A percentile compares a stretch with the other conserved stretches of the same genome.
Conservation (phyloP, 2,329 filamentous ascomycete genomes). For the Raffaelea ambrosiae region DNA sequence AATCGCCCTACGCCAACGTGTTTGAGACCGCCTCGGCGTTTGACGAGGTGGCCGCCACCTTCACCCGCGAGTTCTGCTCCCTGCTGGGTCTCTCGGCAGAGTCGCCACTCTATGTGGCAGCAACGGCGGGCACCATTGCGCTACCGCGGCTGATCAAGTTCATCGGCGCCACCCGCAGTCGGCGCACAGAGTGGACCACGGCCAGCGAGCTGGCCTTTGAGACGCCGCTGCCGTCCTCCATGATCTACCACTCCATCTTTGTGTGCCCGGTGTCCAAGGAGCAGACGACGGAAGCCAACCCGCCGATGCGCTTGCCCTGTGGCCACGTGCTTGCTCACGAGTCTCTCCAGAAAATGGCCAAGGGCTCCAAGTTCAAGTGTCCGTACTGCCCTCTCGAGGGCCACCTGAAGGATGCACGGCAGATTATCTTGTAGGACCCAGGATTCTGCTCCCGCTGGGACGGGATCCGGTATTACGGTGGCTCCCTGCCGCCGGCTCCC, state of each 20-base stretch:
- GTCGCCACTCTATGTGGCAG: constrained; percentile 85
- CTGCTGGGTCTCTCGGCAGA: constrained; percentile 83
- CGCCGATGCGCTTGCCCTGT: constrained; percentile 93
- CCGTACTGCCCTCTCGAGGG: constrained; percentile 91
- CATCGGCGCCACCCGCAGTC: constrained; percentile 76
- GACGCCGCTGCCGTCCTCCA: constrained; percentile 48
- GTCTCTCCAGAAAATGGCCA: constrained; percentile 69
- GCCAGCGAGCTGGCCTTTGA: constrained; percentile 81
- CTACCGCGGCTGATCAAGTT: constrained; percentile 84
- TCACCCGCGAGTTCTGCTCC: constrained; percentile 91
- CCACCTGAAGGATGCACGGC: constrained; percentile 63
- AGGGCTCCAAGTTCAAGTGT: constrained; percentile 80
- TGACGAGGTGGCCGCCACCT: constrained; percentile 75
- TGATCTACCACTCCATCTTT: constrained; percentile 90
- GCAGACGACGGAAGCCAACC: constrained; percentile 86
- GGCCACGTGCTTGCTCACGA: constrained; percentile 90
- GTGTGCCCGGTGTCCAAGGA: constrained; percentile 97
- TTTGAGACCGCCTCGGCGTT: constrained; percentile 64
- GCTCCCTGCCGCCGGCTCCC: too few relatives aligned
- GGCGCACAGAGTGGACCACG: constrained; percentile 91
- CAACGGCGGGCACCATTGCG: constrained; percentile 86
- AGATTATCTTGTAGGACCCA: constrained; percentile 51
- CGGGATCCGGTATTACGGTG: too few relatives aligned
- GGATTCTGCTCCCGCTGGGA: too few relatives aligned
- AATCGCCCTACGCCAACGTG: constrained; percentile 70